Evolutionary conservation across 257 asterid genomes (phyloP), one percentile per base, ranked within the genome.

Genomic region (Nicotiana obtusifolia): DNA sequence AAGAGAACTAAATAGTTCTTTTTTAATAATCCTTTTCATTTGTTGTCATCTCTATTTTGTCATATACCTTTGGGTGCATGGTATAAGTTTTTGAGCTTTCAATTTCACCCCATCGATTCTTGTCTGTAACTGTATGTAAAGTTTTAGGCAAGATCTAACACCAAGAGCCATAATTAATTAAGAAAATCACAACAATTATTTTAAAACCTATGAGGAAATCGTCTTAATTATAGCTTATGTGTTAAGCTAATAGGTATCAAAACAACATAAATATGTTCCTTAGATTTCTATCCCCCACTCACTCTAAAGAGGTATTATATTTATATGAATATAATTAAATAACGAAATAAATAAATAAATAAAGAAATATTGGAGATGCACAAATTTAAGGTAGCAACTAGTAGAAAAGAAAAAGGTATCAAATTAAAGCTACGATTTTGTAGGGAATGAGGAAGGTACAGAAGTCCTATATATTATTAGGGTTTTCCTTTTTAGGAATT

Each of bases 141-240:
- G 28, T 64, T 35, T 37, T 31, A 56, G 84, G 71, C 82, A 84
- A 75, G 87, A 84, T 84, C 84, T 26, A 81, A 65, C 84, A 76
- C 19, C 24, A 83, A 13, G 68, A 71, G 66, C 78, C 47, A 64
- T 37, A 69, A 24, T 33, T 56, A 41, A 41, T 41, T 41, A 54
- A 83, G 73, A 64, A 65, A 83, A 77, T 78, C 37, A 71, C 15
- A 68, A 68, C 57, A 68, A 68, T 68, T n/a, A 68, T 68, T 68
- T 68, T 68, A 10, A 19, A 8, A 33, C 75, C 15, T 31, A 31
- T 33, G 76, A 67, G 52, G 31, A 37, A 68, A 68, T 4, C 31
- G 19, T 37, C 31, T 14, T 71, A 37, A 7, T 8, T 41, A 44
- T 22, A 44, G 60, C 37, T 44, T 71, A 3, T 71, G 22, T 44